Base-by-base conservation (phyloP, 441 rosid species). In the Dalechampia spathulata region DNA sequence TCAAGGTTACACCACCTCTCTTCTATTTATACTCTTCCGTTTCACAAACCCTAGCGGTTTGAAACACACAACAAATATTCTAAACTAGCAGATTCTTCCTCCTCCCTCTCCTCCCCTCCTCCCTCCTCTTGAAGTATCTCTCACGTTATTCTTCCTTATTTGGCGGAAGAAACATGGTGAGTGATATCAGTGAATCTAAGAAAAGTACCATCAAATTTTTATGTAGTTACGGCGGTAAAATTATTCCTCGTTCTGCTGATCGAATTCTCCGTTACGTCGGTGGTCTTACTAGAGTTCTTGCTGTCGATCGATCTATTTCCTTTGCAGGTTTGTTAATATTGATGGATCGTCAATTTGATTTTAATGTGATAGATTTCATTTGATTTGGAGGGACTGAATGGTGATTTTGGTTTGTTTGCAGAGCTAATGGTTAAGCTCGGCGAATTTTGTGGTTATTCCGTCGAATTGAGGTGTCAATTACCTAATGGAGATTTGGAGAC, bases 401-500 rank as follows among this genome's bases (percentile, higher is more conserved):
- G 37, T n/a, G 20, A 11, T 22, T 26, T 1, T 38, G 12, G 4
- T 30, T 30, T 16, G 34, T 39, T 7, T 47, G 23, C 83, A 86
- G 96, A 86, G 73, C 67, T 89, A 15, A 89, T 78, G 90, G 81
- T 78, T 75, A 89, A 82, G 70, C 74, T 89, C 11, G 81, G 71
- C 23, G 86, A 89, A 58, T 86, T 86, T 52, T 89, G 90, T 45
- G 95, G 88, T 55, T 71, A 60, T 57, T 71, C 85, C 51, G 92
- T 83, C 16, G 76, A 64, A 27, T 58, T 89, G 53, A 70, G 56
- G 71, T 92, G 97, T 70, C 88, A 78, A 19, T 72, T 89, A 57
- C 96, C 96, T 0, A 57, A 78, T 55, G 99, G 85, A 15, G 94
- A 86, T 64, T 66, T 86, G 25, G 99, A 87, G 72, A 86, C 90